Percentiles rank a stretch among this genome's conserved stretches.
These are phyloP conservation scores for Ustilago shanxiensis DNA, from an alignment of 1,284 basidiomycete species.

Conservation along the genomic window DNA sequence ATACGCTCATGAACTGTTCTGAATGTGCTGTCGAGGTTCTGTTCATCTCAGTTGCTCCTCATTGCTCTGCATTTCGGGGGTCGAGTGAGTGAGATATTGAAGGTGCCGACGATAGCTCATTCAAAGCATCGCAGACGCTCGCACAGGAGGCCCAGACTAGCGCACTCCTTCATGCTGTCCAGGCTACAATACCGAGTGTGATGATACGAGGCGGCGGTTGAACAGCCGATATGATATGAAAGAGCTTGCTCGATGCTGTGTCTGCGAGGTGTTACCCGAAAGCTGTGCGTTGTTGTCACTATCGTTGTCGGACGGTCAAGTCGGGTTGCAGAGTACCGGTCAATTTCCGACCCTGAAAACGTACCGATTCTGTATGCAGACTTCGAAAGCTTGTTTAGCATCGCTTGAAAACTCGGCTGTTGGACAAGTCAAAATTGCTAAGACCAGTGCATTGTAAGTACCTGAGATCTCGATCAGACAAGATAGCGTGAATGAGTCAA, in stretches of 20 bases:
- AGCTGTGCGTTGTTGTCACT: not conserved
- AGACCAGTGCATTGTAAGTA: not conserved
- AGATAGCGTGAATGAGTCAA: not conserved
- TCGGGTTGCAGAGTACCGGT: not conserved
- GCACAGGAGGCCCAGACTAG: no score
- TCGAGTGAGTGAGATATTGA: no score
- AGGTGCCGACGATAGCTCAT: no score
- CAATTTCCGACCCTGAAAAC: not conserved
- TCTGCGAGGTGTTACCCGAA: not conserved
- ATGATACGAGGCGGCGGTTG: not conserved
- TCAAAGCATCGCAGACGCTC: no score
- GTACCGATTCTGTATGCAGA: no score
- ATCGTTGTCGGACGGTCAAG: not conserved
- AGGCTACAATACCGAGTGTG: not conserved
- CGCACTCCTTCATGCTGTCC: no score
- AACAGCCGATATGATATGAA: not conserved
- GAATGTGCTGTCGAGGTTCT: no score
- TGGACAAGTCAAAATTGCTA: not conserved
- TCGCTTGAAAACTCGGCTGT: no score
- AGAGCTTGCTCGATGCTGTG: not conserved
- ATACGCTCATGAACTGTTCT: no score
- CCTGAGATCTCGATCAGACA: no score
- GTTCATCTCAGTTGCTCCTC: no score
- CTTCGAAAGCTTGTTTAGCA: not conserved
- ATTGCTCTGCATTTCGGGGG: no score